phyloP scores from a whole-genome alignment of 2,329 filamentous ascomycete species.

The Berkeleyomyces basicola region DNA sequence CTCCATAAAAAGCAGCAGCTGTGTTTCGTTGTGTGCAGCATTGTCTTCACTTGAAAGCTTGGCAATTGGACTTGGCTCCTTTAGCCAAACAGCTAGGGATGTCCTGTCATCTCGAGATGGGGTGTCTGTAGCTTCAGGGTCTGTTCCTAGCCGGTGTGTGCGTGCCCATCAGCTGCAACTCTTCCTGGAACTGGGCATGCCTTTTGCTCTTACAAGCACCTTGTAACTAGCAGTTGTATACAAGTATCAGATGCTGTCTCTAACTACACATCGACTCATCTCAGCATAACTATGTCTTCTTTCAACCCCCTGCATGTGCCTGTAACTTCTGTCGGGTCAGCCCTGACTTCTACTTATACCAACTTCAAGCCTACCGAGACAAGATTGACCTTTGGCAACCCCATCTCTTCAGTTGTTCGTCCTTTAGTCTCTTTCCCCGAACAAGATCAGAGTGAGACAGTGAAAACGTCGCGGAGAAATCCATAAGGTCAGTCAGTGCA shows the following conservation, averaged over 20 bases:
- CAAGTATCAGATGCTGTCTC: neutral
- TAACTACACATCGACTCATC: neutral
- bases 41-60: neutral
- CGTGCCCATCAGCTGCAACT: neutral
- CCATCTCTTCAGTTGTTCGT: no score
- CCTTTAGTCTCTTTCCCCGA: no score
- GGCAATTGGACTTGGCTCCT: neutral
- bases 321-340: neutral
- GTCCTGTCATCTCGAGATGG: constrained; percentile 7
- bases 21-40: neutral
- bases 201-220: neutral
- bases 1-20: neutral
- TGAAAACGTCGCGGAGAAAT: neutral
- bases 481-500: neutral
- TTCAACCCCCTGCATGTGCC: neutral
- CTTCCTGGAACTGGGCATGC: neutral
- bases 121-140: neutral
- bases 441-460: neutral
- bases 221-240: no score
- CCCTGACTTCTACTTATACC: neutral
- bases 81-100: constrained; percentile 4
- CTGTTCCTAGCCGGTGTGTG: neutral
- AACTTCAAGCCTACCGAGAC: no score
- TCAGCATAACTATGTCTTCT: neutral
- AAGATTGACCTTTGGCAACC: no score